Conservation (phyloP, 306 rosid genomes). For the Datisca glomerata region DNA sequence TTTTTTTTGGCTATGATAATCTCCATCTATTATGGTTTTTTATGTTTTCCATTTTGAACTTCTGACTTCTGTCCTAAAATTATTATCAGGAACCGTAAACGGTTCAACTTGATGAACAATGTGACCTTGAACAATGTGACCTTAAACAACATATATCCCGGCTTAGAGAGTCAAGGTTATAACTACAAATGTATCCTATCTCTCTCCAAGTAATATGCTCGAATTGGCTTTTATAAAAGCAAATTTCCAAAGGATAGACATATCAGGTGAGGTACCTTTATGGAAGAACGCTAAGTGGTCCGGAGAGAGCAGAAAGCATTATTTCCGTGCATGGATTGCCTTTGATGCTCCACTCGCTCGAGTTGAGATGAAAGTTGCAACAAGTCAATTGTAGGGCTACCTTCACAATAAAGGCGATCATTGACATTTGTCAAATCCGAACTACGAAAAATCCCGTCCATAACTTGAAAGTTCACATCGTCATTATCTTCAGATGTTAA, state of each 20-base stretch:
- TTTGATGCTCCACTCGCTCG: conserved; percentile 66
- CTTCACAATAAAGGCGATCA: conserved; percentile 30
- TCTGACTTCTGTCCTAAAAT: too few species aligned
- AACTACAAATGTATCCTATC: too few species aligned
- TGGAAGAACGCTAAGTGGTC: conserved; percentile 15
- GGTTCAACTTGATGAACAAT: too few species aligned
- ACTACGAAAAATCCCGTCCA: conserved; percentile 41
- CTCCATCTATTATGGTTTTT: too few species aligned
- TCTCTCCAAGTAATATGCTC: too few species aligned
- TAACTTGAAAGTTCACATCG: conserved; percentile 35
- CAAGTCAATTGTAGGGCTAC: conserved; percentile 60
- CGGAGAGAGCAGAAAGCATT: conserved; percentile 39
- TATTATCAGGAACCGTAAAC: too few species aligned
- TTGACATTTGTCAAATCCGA: conserved; percentile 33
- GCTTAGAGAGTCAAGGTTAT: too few species aligned
- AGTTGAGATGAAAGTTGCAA: conserved; percentile 83
- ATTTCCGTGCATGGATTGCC: conserved; percentile 39
- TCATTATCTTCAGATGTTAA: conserved; percentile 28
- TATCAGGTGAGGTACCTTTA: not conserved
- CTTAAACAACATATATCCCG: too few species aligned
- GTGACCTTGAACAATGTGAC: too few species aligned
- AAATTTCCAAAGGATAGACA: not conserved
- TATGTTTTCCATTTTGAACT: too few species aligned
- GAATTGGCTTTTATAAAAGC: too few species aligned
- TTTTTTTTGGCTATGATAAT: too few species aligned